These are phyloP conservation scores for Rhodotorula sp. DNA, from an alignment of 1,284 basidiomycete species.

Conservation along the genomic window DNA sequence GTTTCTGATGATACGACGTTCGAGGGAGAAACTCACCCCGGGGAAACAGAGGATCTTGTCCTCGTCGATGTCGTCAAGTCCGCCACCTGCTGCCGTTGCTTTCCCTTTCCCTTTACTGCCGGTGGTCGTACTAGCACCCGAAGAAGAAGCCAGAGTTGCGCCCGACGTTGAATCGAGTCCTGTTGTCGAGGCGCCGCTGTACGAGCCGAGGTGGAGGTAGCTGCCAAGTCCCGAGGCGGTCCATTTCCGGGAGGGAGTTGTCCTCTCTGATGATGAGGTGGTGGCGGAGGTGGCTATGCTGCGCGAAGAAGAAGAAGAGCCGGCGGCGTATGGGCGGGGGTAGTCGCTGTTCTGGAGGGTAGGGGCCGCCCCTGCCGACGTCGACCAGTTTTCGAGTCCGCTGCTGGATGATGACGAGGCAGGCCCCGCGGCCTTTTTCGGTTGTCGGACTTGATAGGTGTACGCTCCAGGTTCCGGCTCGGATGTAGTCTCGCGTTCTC, in stretches of 20 bases:
- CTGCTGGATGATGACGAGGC: background rate
- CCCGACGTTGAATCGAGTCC: background rate
- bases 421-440: background rate
- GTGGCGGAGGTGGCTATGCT: background rate
- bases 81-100: background rate
- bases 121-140: background rate
- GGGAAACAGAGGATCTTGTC: slow-evolving; percentile 37
- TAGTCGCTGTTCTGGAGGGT: too few species aligned
- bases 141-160: background rate
- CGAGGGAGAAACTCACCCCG: slow-evolving; percentile 20
- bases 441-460: background rate
- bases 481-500: background rate
- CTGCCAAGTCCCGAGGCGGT: background rate
- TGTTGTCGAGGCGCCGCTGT: background rate
- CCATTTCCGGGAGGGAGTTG: background rate
- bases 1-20: background rate
- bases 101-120: slow-evolving; percentile 1
- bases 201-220: background rate
- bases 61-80: slow-evolving; percentile 17
- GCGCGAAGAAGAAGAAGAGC: background rate
- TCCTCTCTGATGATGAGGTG: background rate
- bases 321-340: too few species aligned
- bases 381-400: background rate
- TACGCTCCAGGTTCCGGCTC: background rate
- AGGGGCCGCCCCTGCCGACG: too few species aligned